Conservation (phyloP, 495 filamentous ascomycete genomes). For the Xylaria venustula region DNA sequence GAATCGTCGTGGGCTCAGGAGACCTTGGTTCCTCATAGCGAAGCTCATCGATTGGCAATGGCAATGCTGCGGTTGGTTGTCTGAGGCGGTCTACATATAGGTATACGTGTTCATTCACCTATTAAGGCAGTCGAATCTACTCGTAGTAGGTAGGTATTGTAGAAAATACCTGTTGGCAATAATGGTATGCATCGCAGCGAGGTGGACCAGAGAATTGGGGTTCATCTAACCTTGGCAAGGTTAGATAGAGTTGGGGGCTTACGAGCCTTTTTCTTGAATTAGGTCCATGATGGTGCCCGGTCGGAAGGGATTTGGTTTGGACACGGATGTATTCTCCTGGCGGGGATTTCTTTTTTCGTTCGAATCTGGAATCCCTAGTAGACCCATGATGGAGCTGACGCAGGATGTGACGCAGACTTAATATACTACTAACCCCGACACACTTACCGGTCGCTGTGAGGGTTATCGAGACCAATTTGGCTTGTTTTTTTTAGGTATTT, state of each 20-base stretch:
- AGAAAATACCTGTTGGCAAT: background rate
- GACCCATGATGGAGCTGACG: conserved; percentile 4
- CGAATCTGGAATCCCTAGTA: background rate
- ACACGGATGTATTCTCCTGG: background rate
- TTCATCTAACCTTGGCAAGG: background rate
- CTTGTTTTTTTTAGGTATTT: background rate
- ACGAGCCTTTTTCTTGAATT: no score
- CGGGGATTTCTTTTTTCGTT: background rate
- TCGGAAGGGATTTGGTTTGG: background rate
- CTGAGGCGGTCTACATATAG: no score
- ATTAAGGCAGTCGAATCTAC: background rate
- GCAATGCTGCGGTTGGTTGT: no score
- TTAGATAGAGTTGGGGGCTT: background rate
- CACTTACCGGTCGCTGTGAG: background rate
- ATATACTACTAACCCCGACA: background rate
- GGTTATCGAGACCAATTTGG: background rate
- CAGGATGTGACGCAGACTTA: conserved; percentile 6
- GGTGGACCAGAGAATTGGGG: background rate
- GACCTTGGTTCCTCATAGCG: no score
- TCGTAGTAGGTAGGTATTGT: no score
- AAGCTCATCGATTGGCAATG: no score
- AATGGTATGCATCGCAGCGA: background rate
- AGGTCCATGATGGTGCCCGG: background rate
- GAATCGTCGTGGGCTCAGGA: no score
- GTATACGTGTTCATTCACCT: no score